Conservation (phyloP, 106 monocot genomes). For the Acorus gramineus region DNA sequence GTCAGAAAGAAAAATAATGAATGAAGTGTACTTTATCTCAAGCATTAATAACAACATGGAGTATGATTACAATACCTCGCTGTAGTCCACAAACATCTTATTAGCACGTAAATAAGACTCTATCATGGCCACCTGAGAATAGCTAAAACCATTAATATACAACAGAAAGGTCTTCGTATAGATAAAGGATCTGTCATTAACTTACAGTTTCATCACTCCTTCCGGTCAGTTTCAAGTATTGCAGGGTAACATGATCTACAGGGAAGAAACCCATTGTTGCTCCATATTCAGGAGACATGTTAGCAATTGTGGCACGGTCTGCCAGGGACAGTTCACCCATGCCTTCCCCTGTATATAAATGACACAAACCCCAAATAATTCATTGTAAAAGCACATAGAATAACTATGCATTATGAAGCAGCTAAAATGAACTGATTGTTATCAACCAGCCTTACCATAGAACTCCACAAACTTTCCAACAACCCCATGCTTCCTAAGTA, state of each 20-base stretch:
- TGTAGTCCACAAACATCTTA: slow-evolving; percentile 74
- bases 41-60: background rate
- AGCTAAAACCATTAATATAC: background rate
- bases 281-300: too few relatives aligned
- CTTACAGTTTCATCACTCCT: slow-evolving; percentile 2
- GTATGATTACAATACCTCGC: slow-evolving; percentile 24
- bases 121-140: slow-evolving; percentile 65
- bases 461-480: too few relatives aligned
- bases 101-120: slow-evolving; percentile 74
- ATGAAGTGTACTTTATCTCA: background rate
- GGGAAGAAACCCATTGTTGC: too few relatives aligned
- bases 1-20: slow-evolving; percentile 7
- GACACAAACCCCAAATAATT: background rate
- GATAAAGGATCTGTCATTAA: background rate
- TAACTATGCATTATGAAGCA: too few relatives aligned
- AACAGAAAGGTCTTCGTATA: background rate
- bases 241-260: slow-evolving; percentile 1
- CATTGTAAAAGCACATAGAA: background rate
- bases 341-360: slow-evolving; percentile 34
- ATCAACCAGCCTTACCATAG: background rate
- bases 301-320: too few relatives aligned
- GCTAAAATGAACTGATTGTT: background rate
- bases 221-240: slow-evolving; percentile 6
- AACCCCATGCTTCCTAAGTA: too few relatives aligned
- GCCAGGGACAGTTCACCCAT: too few relatives aligned